Conservation (phyloP, 2,329 filamentous ascomycete genomes). For the Bipolaris zeicola region DNA sequence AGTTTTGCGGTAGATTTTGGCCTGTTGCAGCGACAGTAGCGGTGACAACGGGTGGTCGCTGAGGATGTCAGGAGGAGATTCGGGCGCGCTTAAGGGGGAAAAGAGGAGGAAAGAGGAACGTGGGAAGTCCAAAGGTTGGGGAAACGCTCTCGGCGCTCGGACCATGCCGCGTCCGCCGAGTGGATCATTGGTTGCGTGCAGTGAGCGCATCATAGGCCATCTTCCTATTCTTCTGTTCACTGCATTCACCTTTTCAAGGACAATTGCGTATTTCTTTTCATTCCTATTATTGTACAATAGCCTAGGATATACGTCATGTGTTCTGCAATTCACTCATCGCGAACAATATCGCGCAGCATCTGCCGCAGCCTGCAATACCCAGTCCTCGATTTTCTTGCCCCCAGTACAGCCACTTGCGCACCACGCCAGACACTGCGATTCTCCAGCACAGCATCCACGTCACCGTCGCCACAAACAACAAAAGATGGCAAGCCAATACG, state of each 20-base stretch:
- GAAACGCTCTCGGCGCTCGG: conserved; percentile 29
- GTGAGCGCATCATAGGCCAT: conserved; percentile 27
- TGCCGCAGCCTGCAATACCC: conserved; percentile 7
- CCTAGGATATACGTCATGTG: conserved; percentile 20
- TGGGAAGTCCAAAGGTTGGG: conserved; percentile 27
- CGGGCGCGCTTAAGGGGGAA: conserved; percentile 23
- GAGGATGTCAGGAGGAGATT: conserved; percentile 14
- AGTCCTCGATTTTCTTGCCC: conserved; percentile 38
- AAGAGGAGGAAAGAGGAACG: conserved; percentile 22
- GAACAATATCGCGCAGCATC: conserved; percentile 23
- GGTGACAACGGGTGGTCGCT: conserved; percentile 11
- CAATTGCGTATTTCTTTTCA: conserved; percentile 11
- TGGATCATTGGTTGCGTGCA: conserved; percentile 23
- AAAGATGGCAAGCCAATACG: conserved; percentile 25
- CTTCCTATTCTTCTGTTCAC: conserved; percentile 5
- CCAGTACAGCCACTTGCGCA: conserved; percentile 21
- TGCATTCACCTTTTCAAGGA: conserved; percentile 2
- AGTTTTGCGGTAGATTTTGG: background rate
- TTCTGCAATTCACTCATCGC: conserved; percentile 18
- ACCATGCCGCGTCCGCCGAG: conserved; percentile 26
- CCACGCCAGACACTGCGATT: conserved; percentile 20
- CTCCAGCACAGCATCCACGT: conserved; percentile 17
- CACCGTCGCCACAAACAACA: conserved; percentile 13
- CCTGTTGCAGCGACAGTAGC: conserved; percentile 2
- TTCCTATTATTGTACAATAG: conserved; percentile 8